Evolutionary conservation across 176 grass and related monocot species (phyloP).

Genomic region (Ensete glaucum): DNA sequence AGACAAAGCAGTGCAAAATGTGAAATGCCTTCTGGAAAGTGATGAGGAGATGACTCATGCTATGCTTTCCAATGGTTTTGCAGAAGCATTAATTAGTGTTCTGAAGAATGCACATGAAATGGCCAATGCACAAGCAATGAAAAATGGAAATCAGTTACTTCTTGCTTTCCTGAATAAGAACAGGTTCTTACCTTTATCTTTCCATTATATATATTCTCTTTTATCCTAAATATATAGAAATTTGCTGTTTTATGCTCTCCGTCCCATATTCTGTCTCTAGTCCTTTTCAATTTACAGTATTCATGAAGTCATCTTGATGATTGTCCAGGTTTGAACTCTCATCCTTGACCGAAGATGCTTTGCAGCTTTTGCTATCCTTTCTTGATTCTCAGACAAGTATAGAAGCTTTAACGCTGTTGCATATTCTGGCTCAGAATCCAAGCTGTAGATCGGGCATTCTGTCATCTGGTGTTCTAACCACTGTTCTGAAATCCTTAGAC

Average conservation of each 20-base stretch:
- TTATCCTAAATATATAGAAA: no score
- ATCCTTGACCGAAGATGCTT: conserved; percentile 42
- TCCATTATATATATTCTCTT: neutral
- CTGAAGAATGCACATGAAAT: conserved; percentile 41
- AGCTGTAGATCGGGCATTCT: conserved; percentile 36
- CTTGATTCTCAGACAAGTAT: conserved; percentile 40
- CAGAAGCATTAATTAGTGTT: conserved; percentile 65
- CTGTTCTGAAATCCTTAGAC: conserved; percentile 39
- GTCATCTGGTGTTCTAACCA: conserved; percentile 35
- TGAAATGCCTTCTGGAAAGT: conserved; percentile 50
- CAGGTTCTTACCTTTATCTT: conserved; percentile 38
- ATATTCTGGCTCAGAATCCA: conserved; percentile 36
- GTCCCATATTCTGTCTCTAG: neutral
- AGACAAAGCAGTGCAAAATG: conserved; percentile 51
- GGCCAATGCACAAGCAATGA: conserved; percentile 39
- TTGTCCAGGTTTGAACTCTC: conserved; percentile 43
- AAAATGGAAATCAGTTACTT: conserved; percentile 53
- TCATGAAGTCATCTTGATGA: conserved; percentile 1
- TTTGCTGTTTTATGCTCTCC: neutral
- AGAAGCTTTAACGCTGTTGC: conserved; percentile 51
- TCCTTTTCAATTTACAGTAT: neutral
- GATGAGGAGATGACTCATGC: conserved; percentile 45
- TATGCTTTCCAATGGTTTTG: conserved; percentile 74
- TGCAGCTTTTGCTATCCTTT: conserved; percentile 46
- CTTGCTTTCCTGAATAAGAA: conserved; percentile 48